A percentile compares a stretch with the other conserved stretches of the same genome.
Evolutionary conservation across 306 rosid genomes (phyloP).

Genomic region (Lagenaria siceraria): DNA sequence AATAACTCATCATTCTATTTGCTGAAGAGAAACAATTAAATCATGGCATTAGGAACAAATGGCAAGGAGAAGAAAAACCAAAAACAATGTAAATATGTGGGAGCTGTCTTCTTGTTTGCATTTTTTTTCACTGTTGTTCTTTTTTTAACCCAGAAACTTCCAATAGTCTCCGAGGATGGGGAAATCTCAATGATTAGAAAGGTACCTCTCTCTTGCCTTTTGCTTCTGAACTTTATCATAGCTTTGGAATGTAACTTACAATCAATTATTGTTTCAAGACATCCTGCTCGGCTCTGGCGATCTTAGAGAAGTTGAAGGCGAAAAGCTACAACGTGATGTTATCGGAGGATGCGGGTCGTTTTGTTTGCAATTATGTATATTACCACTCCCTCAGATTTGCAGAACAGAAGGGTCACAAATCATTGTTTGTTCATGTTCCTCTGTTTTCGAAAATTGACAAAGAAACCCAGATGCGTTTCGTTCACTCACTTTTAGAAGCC

Average conservation of each 20-base stretch:
- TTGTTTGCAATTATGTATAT: slow-evolving; percentile 81
- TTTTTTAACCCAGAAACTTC: slow-evolving; percentile 29
- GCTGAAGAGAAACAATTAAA: neutral
- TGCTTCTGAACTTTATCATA: neutral
- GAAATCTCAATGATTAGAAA: slow-evolving; percentile 38
- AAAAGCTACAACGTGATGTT: slow-evolving; percentile 35
- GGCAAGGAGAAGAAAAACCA: neutral
- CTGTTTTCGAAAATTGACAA: slow-evolving; percentile 56
- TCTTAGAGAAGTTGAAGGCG: slow-evolving; percentile 42
- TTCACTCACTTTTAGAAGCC: slow-evolving; percentile 60
- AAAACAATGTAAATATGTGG: neutral
- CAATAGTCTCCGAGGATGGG: slow-evolving; percentile 58
- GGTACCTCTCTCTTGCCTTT: slow-evolving; percentile 32
- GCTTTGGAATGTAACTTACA: neutral
- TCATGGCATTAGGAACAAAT: neutral
- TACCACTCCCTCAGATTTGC: slow-evolving; percentile 74
- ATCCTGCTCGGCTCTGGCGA: slow-evolving; percentile 28
- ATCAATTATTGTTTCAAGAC: slow-evolving; percentile 37
- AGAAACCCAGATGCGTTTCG: slow-evolving; percentile 63
- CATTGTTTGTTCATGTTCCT: slow-evolving; percentile 78
- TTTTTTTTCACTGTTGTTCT: neutral
- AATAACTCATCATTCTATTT: neutral
- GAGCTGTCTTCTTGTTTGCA: neutral
- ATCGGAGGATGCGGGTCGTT: slow-evolving; percentile 77
- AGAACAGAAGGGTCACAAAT: slow-evolving; percentile 71